Percentiles rank a stretch among this genome's conserved stretches.
phyloP scores from a whole-genome alignment of 2,329 filamentous ascomycete species.

The Penicillium verrucosum region DNA sequence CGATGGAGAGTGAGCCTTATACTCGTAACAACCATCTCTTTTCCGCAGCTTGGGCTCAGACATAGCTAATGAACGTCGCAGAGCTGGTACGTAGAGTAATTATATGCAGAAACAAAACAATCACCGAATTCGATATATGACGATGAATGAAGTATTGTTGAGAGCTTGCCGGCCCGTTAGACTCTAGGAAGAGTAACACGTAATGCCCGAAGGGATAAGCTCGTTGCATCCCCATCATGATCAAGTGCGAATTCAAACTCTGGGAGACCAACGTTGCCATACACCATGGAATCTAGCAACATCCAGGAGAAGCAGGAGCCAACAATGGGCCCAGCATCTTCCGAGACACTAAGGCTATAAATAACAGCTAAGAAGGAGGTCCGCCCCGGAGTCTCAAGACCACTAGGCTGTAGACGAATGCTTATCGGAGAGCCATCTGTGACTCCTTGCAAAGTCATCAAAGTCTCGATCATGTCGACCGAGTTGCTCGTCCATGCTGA shows the following conservation, averaged over 20 bases:
- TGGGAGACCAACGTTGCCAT: slow-evolving; percentile 20
- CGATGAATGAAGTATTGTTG: not conserved
- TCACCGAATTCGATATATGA: not conserved
- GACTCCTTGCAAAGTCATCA: slow-evolving; percentile 6
- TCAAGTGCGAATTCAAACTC: slow-evolving; percentile 22
- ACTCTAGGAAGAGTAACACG: slow-evolving; percentile 6
- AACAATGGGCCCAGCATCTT: slow-evolving; percentile 13
- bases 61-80: too few species aligned
- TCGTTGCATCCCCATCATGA: slow-evolving; percentile 11
- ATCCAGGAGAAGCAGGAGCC: slow-evolving; percentile 17
- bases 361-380: slow-evolving; percentile 23
- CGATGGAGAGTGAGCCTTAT: too few species aligned
- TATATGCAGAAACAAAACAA: not conserved
- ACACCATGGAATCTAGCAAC: slow-evolving; percentile 13
- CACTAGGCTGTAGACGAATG: slow-evolving; percentile 26
- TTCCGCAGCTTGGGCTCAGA: not conserved
- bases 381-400: slow-evolving; percentile 11
- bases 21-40: not conserved
- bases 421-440: slow-evolving; percentile 8
- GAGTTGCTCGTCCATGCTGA: slow-evolving; percentile 21
- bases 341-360: not conserved
- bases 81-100: not conserved
- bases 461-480: slow-evolving; percentile 16
- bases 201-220: slow-evolving; percentile 14
- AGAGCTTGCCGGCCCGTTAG: not conserved